Conservation (phyloP, 805 yeast genomes). For the Wickerhamiella kurtzmanii region DNA sequence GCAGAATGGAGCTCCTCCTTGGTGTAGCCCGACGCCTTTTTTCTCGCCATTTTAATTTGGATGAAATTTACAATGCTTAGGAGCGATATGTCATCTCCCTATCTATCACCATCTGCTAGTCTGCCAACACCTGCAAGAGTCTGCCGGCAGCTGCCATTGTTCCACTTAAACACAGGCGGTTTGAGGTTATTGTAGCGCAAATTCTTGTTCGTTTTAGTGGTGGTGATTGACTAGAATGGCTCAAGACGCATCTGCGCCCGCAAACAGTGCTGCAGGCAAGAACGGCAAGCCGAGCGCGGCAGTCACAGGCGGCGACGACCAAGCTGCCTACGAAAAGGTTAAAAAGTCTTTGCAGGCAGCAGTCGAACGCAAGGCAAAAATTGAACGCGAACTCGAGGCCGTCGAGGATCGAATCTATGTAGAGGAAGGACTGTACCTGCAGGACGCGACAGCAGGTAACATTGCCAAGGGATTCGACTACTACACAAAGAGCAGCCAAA, state of each 20-base stretch:
- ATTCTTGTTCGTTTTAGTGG: too few species aligned
- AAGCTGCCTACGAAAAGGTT: constrained; percentile 46
- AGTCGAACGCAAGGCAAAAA: constrained; percentile 43
- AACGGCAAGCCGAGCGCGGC: too few species aligned
- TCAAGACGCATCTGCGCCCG: not conserved
- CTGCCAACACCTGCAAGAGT: too few species aligned
- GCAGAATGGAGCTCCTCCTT: constrained; percentile 18
- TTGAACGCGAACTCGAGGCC: constrained; percentile 42
- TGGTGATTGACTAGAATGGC: not conserved
- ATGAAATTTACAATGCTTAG: not conserved
- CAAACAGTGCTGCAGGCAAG: too few species aligned
- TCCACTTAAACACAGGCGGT: too few species aligned
- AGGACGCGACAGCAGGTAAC: constrained; percentile 61
- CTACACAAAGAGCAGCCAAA: constrained; percentile 42
- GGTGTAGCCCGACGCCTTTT: constrained; percentile 14
- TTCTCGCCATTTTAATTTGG: not conserved
- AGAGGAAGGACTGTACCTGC: constrained; percentile 63
- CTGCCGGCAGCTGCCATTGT: too few species aligned
- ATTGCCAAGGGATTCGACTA: constrained; percentile 86
- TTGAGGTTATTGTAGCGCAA: too few species aligned
- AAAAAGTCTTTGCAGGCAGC: constrained; percentile 54
- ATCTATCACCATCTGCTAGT: too few species aligned
- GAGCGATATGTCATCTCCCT: not conserved
- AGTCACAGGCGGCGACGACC: constrained; percentile 7
- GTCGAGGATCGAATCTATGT: constrained; percentile 70